A percentile compares a stretch with the other conserved stretches of the same genome.
These are phyloP conservation scores for Alternaria triticimaculans DNA, from an alignment of 2,329 filamentous ascomycete genomes.

Conservation along the genomic window DNA sequence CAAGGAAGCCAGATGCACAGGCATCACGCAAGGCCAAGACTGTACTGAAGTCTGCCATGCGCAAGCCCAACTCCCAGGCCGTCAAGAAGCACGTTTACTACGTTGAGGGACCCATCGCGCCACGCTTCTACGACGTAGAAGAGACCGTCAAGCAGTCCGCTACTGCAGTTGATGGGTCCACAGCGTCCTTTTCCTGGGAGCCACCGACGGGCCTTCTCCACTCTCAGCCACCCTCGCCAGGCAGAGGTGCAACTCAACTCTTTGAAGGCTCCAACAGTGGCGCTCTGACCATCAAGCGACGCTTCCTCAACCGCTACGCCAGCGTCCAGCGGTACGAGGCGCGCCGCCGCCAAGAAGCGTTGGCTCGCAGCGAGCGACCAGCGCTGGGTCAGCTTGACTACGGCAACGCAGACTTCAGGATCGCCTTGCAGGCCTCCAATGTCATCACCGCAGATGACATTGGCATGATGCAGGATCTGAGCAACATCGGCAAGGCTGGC, in stretches of 20 bases:
- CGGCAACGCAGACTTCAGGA: conserved; percentile 16
- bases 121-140: conserved; percentile 1
- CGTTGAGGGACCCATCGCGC: conserved; percentile 1
- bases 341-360: conserved; percentile 5
- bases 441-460: conserved; percentile 12
- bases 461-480: conserved; percentile 11
- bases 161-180: not conserved
- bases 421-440: conserved; percentile 5
- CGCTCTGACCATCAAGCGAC: conserved; percentile 7
- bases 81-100: conserved; percentile 9
- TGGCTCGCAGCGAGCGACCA: not conserved
- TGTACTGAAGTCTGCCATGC: not conserved
- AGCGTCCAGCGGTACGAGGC: conserved; percentile 17
- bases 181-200: not conserved
- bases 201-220: not conserved
- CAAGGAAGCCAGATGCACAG: not conserved
- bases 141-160: conserved; percentile 3
- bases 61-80: not conserved
- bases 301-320: conserved; percentile 14
- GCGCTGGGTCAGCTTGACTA: conserved; percentile 17
- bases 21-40: not conserved
- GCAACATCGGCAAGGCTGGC: not conserved
- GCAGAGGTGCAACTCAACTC: not conserved
- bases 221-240: not conserved
- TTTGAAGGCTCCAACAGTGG: not conserved